Evolutionary conservation across 2,329 filamentous ascomycete species (phyloP), one percentile per base, ranked within the genome.

Genomic region (Ophiocordyceps camponoti-rufipedis): DNA sequence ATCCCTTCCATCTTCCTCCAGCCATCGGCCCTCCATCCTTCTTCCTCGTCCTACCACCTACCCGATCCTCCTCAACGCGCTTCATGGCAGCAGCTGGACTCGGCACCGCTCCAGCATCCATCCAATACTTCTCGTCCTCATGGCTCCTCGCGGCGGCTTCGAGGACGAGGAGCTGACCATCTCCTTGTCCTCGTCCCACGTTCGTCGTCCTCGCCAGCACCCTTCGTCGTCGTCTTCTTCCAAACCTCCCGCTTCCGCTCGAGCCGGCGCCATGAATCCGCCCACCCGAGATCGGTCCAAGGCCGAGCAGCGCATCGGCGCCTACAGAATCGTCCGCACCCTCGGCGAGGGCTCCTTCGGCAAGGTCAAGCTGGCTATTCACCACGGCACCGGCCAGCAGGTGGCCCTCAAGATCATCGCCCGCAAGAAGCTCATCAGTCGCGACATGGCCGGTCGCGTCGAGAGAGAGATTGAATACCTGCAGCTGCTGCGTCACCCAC

Each of bases 381-480:
- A 98, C 61, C 80, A 86, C 56, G 80, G 87, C 53, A 96, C 85
- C 53, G 85, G 85, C 51, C 88, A 96, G 63, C 85, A 95, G 67
- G 91, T 98, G 44, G 91, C 91, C 28, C 74, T 98, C 59, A 98
- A 98, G 72, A 95, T 96, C 59, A 98, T 98, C 58, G 85, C 87
- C 40, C 78, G 91, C 53, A 91, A 91, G 69, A 94, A 95, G 69
- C 75, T 98, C 57, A 86, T 95, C 55, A 96, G 88, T 54, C 75
- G 89, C 57, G 91, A 98, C 64, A 96, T 98, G 91, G 88, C 93
- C 45, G 91, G 91, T 49, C 78, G 91, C 49, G 93, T 98, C 51
- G 91, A 98, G 69, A 78, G 91, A 54, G 91, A 98, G 70, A 98
- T 98, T 55, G 88, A 95, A 62, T 98, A 98, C 60, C 74, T 98